Conservation (phyloP, 768 basidiomycete genomes). For the Calvatia gigantea region DNA sequence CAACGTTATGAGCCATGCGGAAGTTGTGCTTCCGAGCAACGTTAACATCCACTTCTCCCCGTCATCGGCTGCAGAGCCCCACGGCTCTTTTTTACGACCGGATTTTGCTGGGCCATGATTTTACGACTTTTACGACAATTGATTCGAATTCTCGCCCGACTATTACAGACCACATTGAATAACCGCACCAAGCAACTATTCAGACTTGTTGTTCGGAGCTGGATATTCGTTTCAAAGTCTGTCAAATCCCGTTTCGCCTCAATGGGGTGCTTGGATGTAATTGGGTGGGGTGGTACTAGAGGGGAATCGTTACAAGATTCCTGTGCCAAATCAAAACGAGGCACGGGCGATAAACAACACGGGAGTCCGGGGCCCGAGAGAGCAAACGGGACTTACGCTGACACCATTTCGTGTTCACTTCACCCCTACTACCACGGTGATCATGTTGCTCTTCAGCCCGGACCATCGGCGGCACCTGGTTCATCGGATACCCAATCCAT, state of each 20-base stretch:
- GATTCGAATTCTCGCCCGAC: neutral
- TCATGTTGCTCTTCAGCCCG: neutral
- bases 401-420: conserved; percentile 12
- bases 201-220: neutral
- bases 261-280: neutral
- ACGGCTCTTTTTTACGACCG: neutral
- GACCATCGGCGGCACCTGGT: neutral
- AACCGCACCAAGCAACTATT: neutral
- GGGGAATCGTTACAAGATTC: too few species aligned
- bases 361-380: neutral
- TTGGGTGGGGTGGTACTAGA: neutral
- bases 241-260: neutral
- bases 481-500: conserved; percentile 9
- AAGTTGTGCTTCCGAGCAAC: neutral
- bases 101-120: neutral
- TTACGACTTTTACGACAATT: neutral
- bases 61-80: neutral
- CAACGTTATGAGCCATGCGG: neutral
- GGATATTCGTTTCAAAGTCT: neutral
- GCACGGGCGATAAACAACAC: neutral
- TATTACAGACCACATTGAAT: too few species aligned
- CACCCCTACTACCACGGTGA: conserved; percentile 9
- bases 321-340: neutral
- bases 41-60: neutral
- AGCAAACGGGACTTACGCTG: too few species aligned